These are phyloP conservation scores for Coelastrella sp. DNA, from an alignment of 139 green algal species.

Conservation along the genomic window DNA sequence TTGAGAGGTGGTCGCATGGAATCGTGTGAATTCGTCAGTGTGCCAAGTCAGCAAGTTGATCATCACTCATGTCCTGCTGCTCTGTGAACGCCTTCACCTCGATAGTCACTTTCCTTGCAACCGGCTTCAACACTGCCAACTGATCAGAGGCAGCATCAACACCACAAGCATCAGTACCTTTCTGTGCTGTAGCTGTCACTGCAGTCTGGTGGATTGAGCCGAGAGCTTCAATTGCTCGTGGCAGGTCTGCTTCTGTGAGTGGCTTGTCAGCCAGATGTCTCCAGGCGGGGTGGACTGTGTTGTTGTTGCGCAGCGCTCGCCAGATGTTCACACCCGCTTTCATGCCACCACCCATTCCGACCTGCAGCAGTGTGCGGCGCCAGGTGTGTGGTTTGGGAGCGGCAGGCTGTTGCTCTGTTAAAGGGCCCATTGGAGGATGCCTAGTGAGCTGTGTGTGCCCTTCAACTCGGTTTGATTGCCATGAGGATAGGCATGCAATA, in stretches of 20 bases:
- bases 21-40: neutral
- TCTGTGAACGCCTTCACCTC: constrained; percentile 26
- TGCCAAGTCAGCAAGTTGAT: constrained; percentile 33
- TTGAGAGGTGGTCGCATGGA: too few relatives aligned
- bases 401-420: too few relatives aligned
- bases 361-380: neutral
- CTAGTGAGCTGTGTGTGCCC: too few relatives aligned
- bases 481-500: neutral
- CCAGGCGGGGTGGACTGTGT: constrained; percentile 55
- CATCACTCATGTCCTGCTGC: constrained; percentile 6
- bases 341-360: constrained; percentile 71
- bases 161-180: neutral
- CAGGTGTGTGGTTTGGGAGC: too few relatives aligned
- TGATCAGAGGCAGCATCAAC: neutral
- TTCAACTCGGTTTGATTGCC: too few relatives aligned
- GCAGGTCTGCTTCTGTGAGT: constrained; percentile 44
- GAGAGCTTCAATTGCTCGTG: neutral
- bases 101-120: constrained; percentile 23
- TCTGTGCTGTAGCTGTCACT: neutral
- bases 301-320: constrained; percentile 55
- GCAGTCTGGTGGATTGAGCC: neutral
- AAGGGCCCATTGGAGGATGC: too few relatives aligned
- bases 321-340: constrained; percentile 66
- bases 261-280: constrained; percentile 42
- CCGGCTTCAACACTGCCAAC: neutral